Base-by-base conservation (phyloP, 2,329 filamentous ascomycete species). In the Stromatinia cepivora region DNA sequence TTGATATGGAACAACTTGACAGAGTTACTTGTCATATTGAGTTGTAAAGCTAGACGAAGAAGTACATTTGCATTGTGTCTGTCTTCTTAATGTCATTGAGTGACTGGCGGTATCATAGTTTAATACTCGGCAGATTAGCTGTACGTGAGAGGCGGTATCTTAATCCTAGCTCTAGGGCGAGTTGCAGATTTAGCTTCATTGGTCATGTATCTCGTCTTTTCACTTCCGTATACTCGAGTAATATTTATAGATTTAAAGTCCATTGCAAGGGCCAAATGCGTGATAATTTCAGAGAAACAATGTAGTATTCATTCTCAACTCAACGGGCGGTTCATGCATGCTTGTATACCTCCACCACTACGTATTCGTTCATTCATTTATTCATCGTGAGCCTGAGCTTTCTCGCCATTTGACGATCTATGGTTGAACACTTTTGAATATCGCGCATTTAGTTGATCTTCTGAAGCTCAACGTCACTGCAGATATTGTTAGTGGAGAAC, bases 381-480 rank as follows among this genome's bases (percentile, higher is more conserved):
- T 68, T 67, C 56, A 62, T 54, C 69, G 50, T 59, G 57, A 71
- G 65, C 71, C 69, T 71, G 68, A 71, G 70, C 71, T 46, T 65
- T 45, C 63, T 67, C 70, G 67, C 67, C 59, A 57, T 69, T 39
- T 69, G 53, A 62, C 66, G 66, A 58, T 72, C 69, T 69, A 70
- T 42, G 58, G 58, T 71, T 70, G 70, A 54, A 69, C 64, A 69
- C 45, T 71, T 62, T 70, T 69, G 62, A 61, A 58, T 63, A 28
- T 56, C 50, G n/a, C 50, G 58, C 64, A 10, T 74, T 77, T 81
- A 83, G 39, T 86, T 84, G 82, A 91, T 87, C 63, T 81, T 84
- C 81, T 90, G 87, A 74, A 92, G 86, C 80, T 90, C 82, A 73
- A 92, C 88, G 74, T 92, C 88, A 79, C 89, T 91, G 75, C 58